Conservation (phyloP, 331 rosid genomes). For the Acacia pycnantha region DNA sequence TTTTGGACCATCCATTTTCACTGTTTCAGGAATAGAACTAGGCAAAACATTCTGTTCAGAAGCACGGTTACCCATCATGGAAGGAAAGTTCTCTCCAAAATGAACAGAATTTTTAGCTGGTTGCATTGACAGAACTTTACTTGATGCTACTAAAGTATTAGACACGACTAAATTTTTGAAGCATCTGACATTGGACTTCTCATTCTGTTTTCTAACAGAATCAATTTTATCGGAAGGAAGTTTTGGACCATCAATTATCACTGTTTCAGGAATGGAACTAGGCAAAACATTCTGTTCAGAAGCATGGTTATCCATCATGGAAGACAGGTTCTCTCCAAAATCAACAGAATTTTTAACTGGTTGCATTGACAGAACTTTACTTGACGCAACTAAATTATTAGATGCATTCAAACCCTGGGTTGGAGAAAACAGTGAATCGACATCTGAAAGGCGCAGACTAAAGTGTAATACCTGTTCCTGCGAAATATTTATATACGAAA, state of each 20-base stretch:
- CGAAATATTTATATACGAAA: constrained; percentile 22
- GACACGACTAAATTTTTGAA: constrained; percentile 23
- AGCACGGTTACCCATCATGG: constrained; percentile 7
- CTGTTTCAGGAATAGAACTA: constrained; percentile 31
- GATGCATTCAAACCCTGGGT: constrained; percentile 50
- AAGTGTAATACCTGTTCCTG: constrained; percentile 60
- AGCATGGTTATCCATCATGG: constrained; percentile 7
- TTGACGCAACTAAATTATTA: constrained; percentile 32
- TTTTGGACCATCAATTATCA: constrained; percentile 29
- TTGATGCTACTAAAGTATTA: neutral
- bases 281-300: constrained; percentile 36
- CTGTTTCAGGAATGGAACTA: constrained; percentile 31
- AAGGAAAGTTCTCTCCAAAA: constrained; percentile 36
- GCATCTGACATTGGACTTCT: constrained; percentile 32
- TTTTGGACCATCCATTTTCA: constrained; percentile 29
- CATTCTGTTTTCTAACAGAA: constrained; percentile 34
- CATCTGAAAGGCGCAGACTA: constrained; percentile 66
- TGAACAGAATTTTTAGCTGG: constrained; percentile 37
- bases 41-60: constrained; percentile 36
- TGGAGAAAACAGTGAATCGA: constrained; percentile 39
- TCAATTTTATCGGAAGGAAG: constrained; percentile 34
- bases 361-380: constrained; percentile 33
- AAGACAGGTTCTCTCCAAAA: constrained; percentile 36
- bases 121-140: constrained; percentile 33
- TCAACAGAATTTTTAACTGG: constrained; percentile 38